Base-by-base conservation (phyloP, 352 stramenopile species). In the Globisporangium barbulae region DNA sequence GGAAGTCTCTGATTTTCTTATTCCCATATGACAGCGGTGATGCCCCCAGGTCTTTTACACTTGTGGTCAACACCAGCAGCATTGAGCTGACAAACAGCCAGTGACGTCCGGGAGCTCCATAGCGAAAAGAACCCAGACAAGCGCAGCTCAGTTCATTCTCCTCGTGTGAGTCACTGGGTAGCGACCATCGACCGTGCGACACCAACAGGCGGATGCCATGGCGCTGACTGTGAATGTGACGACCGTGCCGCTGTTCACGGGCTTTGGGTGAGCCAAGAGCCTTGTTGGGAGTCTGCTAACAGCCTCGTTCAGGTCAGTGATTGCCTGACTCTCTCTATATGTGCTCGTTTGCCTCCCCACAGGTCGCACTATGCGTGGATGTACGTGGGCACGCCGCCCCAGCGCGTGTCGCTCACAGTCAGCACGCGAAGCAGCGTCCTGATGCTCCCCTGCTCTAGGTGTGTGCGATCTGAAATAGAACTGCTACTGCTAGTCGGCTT, bases 381-480 rank as follows among this genome's bases (percentile, higher is more conserved):
- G 15, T 91, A 90, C 67, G 84, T 75, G 13, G 86, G 86, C 17
- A 90, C 81, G 2, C 86, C 86, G 9, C 81, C 86, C 3, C 86
- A 95, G 63, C 72, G 83, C 64, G 80, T 83, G 17, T 91, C 83
- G 5, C 75, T 95, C 55, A 88, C 91, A 62, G 70, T 80, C 0
- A 85, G 92, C 71, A 95, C 84, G 6, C 83, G 81, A 31, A 93
- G 84, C 63, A 74, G 70, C 49, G 68, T 91, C 54, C 81, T 91
- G 64, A 78, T 81, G 10, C 90, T 95, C 53, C 84, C 86, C 9
- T 95, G 84, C 71, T 81, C 79, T 0, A 82, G 71, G 50, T 90
- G 71, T 10, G 69, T 12, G 42, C 22, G 39, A 30, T 17, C 44
- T 50, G 15, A 48, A 21, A 48, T 72, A 53, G 28, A 21, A 19